These are phyloP conservation scores for Aspergillus sergii DNA, from an alignment of 2,329 filamentous ascomycete species.

Conservation along the genomic window DNA sequence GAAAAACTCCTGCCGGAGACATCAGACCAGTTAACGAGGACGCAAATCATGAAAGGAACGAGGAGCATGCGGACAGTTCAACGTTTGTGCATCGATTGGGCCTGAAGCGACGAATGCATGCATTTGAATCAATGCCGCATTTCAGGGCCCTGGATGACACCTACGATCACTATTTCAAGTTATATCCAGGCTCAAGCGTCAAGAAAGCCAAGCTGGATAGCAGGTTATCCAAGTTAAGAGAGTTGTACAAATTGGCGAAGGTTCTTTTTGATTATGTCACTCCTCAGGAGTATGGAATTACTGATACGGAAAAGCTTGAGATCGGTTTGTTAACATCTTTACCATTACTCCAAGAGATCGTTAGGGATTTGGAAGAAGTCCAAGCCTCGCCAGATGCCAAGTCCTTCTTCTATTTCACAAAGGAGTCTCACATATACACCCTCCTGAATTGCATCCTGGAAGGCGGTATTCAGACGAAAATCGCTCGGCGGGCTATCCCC, in stretches of 20 bases:
- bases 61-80: constrained; percentile 36
- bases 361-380: constrained; percentile 94
- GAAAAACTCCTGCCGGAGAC: constrained; percentile 25
- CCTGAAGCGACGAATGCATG: constrained; percentile 56
- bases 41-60: constrained; percentile 25
- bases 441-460: constrained; percentile 97
- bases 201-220: constrained; percentile 80
- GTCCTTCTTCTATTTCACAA: constrained; percentile 98
- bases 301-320: constrained; percentile 94
- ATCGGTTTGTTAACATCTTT: constrained; percentile 93
- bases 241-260: constrained; percentile 91
- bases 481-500: constrained; percentile 89
- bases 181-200: constrained; percentile 76
- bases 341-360: constrained; percentile 92
- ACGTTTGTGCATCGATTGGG: constrained; percentile 45
- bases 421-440: constrained; percentile 98
- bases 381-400: constrained; percentile 93
- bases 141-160: constrained; percentile 54
- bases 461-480: constrained; percentile 95
- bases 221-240: constrained; percentile 82
- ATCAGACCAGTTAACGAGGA: constrained; percentile 25
- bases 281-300: constrained; percentile 96
- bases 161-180: constrained; percentile 79
- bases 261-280: constrained; percentile 98
- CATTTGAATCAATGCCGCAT: constrained; percentile 46